These are phyloP conservation scores for Lecanosticta acicola DNA, from an alignment of 2,329 filamentous ascomycete genomes.

Conservation along the genomic window DNA sequence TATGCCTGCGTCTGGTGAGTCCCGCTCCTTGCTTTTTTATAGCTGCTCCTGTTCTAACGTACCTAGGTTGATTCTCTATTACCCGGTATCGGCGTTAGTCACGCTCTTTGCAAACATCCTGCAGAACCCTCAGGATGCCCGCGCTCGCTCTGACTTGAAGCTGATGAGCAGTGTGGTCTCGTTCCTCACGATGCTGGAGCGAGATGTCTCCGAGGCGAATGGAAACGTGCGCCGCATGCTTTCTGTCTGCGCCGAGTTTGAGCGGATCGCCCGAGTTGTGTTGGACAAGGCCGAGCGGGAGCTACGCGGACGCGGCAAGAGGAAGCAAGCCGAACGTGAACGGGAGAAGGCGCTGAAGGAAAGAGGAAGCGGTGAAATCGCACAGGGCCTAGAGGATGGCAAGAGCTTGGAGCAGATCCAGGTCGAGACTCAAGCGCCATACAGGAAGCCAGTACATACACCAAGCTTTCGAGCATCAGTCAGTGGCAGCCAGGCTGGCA, in stretches of 20 bases:
- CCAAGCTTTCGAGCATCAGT: conserved; percentile 27
- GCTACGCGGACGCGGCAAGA: conserved; percentile 70
- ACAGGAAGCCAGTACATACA: conserved; percentile 31
- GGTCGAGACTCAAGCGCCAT: conserved; percentile 31
- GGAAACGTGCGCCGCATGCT: conserved; percentile 92
- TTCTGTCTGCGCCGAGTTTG: conserved; percentile 90
- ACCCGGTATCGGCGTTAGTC: conserved; percentile 89
- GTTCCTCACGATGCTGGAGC: conserved; percentile 82
- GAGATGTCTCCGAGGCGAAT: conserved; percentile 57
- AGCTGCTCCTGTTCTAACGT: background rate
- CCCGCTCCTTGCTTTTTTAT: too few species aligned
- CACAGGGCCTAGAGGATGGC: conserved; percentile 29
- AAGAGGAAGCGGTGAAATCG: conserved; percentile 19
- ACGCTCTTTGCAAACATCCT: conserved; percentile 94
- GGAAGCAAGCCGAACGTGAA: conserved; percentile 62
- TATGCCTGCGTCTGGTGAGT: conserved; percentile 88
- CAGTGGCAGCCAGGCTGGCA: conserved; percentile 21
- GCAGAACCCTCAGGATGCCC: conserved; percentile 85
- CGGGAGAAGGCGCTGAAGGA: conserved; percentile 30
- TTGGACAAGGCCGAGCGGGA: conserved; percentile 90
- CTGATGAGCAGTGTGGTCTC: conserved; percentile 90
- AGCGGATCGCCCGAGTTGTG: conserved; percentile 83
- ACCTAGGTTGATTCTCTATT: conserved; percentile 82
- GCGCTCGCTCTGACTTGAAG: conserved; percentile 80
- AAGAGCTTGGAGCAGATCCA: conserved; percentile 34